Evolutionary conservation across 2,329 filamentous ascomycete genomes (phyloP), one percentile per base, ranked within the genome.

Genomic region (Chalara sp.): DNA sequence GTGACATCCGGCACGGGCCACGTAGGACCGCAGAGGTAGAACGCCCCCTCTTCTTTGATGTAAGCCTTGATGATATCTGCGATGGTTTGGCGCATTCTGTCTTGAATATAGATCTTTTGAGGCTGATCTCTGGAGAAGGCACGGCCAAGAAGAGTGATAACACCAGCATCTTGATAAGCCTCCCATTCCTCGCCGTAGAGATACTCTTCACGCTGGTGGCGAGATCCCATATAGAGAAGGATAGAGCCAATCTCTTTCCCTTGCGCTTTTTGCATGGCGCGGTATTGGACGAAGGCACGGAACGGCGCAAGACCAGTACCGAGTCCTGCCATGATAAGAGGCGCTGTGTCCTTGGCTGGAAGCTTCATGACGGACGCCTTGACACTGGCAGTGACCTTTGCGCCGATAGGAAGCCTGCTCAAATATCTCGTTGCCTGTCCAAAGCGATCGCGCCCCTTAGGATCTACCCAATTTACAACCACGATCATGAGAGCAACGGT

Each of bases 321-420:
- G n/a, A 97, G 86, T 69, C 93, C 93, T 7, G 93, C 93, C 92
- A 99, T 96, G 76, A 99, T 96, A 66, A 99, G 84, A 40, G 93
- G 93, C 45, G 92, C 89, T 37, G 89, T 93, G 61, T 91, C 85
- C 67, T 84, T 86, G 54, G 80, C 72, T 5, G 93, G 93, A n/a
- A 99, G 80, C 74, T 97, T 99, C 93, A 99, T 99, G 59, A 97
- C 93, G 29, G 90, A 96, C 0, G 93, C 89, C 76, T 99, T 99
- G 68, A 99, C 90, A 33, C 88, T 95, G 52, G 89, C 93, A 3
- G 91, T 96, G 56, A 99, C 83, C 33, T 85, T 75, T 37, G 87
- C 74, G 47, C 93, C 93, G 10, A 88, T 74, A 10, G 79, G 77
- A 35, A 99, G 84, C 31, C 75, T 69, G 69, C 85, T 86, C 58